These are phyloP conservation scores for Xylaria polymorpha DNA, from an alignment of 2,329 filamentous ascomycete genomes.

Conservation along the genomic window DNA sequence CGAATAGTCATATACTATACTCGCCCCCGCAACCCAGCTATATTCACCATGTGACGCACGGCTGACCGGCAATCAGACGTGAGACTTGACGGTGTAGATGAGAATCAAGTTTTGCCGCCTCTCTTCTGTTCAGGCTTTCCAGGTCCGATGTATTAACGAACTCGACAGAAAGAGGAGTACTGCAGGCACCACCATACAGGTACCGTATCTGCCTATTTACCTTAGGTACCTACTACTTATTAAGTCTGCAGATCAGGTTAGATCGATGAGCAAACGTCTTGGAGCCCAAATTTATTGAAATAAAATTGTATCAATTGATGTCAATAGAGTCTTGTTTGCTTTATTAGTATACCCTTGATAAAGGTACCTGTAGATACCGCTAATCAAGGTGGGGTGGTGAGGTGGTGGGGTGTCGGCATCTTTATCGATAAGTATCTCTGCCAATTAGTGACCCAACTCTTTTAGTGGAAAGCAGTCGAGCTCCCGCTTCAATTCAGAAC, in stretches of 20 bases:
- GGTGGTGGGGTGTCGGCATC: background rate
- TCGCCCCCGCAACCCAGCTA: background rate
- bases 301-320: background rate
- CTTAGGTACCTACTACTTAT: too few species aligned
- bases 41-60: background rate
- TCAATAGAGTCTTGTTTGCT: too few species aligned
- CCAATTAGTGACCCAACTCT: conserved; percentile 14
- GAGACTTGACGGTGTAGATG: background rate
- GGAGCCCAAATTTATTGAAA: too few species aligned
- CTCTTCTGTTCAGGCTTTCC: background rate
- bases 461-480: conserved; percentile 5
- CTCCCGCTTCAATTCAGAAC: conserved; percentile 10
- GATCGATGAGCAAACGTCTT: background rate
- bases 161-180: background rate
- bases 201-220: too few species aligned
- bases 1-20: background rate
- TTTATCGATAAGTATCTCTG: conserved; percentile 29
- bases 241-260: background rate
- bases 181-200: too few species aligned
- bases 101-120: background rate
- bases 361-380: too few species aligned
- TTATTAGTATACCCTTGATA: too few species aligned
- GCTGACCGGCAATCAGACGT: background rate
- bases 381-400: background rate
- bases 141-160: background rate